phyloP scores from a whole-genome alignment of 768 basidiomycete genomes.

The Psilocybe cyanescens region DNA sequence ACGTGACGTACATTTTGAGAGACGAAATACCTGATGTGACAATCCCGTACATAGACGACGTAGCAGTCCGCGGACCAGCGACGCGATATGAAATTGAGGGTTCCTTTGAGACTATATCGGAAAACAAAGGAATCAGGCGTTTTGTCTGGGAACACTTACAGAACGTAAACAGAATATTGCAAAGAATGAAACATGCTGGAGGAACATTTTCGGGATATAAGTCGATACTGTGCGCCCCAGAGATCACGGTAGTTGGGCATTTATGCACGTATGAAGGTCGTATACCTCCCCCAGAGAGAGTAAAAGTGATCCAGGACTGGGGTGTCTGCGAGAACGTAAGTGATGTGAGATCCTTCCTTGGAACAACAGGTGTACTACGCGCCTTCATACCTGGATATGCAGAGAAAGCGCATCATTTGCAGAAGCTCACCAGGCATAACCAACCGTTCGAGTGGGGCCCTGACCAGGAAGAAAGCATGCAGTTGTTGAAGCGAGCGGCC shows the following conservation, averaged over 20 bases:
- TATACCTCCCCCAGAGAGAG: not conserved
- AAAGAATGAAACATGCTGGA: constrained; percentile 21
- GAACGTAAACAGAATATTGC: constrained; percentile 33
- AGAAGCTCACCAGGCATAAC: not conserved
- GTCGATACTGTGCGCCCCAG: not conserved
- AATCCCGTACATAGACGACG: constrained; percentile 26
- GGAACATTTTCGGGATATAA: constrained; percentile 17
- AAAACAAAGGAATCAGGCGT: constrained; percentile 32
- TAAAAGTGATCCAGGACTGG: not conserved
- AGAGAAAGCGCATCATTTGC: not conserved
- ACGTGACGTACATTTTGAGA: constrained; percentile 21
- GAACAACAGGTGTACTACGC: not conserved
- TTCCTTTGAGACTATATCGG: constrained; percentile 31
- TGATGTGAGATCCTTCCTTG: not conserved
- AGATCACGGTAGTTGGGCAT: constrained; percentile 20
- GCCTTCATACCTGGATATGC: not conserved
- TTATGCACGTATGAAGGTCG: not conserved
- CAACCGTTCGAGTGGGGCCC: not conserved
- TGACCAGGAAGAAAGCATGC: not conserved
- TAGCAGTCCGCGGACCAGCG: constrained; percentile 23
- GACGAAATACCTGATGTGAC: constrained; percentile 24
- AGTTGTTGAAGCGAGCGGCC: not conserved
- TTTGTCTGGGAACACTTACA: constrained; percentile 42
- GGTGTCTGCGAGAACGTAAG: not conserved
- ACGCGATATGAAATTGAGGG: constrained; percentile 27